These are phyloP conservation scores for Exophiala sideris DNA, from an alignment of 2,329 filamentous ascomycete genomes.

Conservation along the genomic window DNA sequence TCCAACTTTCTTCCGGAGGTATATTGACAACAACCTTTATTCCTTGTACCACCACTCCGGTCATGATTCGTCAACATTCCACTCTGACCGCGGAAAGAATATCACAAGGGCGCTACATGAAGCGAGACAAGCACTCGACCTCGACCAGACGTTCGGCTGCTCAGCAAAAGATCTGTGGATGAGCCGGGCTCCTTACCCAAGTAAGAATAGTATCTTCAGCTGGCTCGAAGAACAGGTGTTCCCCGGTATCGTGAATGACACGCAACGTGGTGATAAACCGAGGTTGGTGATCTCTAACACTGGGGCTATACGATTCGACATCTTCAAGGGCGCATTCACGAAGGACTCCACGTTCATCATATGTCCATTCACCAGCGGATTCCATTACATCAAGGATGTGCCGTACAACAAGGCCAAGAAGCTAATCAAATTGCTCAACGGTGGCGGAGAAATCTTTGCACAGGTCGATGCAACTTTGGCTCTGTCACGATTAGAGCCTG, in stretches of 20 bases:
- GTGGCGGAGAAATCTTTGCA: constrained; percentile 51
- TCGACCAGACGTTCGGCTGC: constrained; percentile 78
- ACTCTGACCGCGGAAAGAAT: constrained; percentile 69
- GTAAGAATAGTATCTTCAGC: constrained; percentile 71
- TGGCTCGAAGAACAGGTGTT: constrained; percentile 76
- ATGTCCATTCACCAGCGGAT: constrained; percentile 79
- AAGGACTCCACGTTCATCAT: constrained; percentile 81
- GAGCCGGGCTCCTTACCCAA: constrained; percentile 70
- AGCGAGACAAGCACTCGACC: constrained; percentile 65
- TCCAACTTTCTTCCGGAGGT: constrained; percentile 69
- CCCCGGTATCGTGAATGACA: constrained; percentile 60
- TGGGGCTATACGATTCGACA: constrained; percentile 88
- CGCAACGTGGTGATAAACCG: constrained; percentile 58
- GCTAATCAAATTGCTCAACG: constrained; percentile 60
- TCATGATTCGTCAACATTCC: constrained; percentile 68
- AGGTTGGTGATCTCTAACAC: constrained; percentile 79
- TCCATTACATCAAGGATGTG: constrained; percentile 74
- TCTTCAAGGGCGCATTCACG: constrained; percentile 89
- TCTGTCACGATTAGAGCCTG: constrained; percentile 38
- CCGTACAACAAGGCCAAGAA: constrained; percentile 71
- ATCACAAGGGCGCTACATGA: constrained; percentile 67
- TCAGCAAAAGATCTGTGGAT: constrained; percentile 80
- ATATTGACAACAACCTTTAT: constrained; percentile 90
- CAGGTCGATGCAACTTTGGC: constrained; percentile 35
- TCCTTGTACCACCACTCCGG: constrained; percentile 79